These are phyloP conservation scores for Penicillium aurantiogriseum DNA, from an alignment of 2,329 filamentous ascomycete genomes.

Conservation along the genomic window DNA sequence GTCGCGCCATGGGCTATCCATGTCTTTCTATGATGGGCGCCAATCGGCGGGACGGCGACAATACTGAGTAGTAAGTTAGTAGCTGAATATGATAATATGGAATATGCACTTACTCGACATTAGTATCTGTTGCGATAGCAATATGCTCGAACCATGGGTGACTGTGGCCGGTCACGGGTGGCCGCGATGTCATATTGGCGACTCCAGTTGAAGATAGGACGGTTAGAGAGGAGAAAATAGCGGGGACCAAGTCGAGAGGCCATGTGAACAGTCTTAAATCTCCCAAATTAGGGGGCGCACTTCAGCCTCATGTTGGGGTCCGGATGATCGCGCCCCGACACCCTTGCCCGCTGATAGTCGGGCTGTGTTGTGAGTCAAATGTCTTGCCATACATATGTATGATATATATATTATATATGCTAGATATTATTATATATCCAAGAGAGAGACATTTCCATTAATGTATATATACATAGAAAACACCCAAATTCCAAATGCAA, in stretches of 20 bases:
- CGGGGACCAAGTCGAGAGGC: neutral
- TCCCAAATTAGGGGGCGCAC: neutral
- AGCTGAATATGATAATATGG: neutral
- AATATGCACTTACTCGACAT: conserved; percentile 29
- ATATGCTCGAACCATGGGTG: conserved; percentile 20
- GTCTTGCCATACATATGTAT: too few species aligned
- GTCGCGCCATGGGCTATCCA: conserved; percentile 26
- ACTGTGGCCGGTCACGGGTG: neutral
- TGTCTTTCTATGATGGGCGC: conserved; percentile 30
- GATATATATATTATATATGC: too few species aligned
- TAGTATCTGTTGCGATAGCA: conserved; percentile 14
- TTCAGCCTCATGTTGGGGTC: conserved; percentile 22
- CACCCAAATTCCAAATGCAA: conserved; percentile 6
- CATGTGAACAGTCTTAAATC: neutral
- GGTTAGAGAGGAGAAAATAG: neutral
- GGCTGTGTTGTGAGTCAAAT: conserved; percentile 19
- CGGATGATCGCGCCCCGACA: conserved; percentile 18
- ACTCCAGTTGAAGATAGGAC: neutral
- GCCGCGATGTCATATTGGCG: conserved; percentile 12
- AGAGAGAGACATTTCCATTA: conserved; percentile 6
- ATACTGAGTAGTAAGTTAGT: conserved; percentile 24
- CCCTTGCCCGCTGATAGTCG: conserved; percentile 11
- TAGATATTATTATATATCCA: neutral
- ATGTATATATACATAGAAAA: conserved; percentile 6
- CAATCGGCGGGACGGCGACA: conserved; percentile 37